Percentiles rank a stretch among this genome's conserved stretches.
phyloP scores from a whole-genome alignment of 768 basidiomycete species.

The Pleurotus tuoliensis region DNA sequence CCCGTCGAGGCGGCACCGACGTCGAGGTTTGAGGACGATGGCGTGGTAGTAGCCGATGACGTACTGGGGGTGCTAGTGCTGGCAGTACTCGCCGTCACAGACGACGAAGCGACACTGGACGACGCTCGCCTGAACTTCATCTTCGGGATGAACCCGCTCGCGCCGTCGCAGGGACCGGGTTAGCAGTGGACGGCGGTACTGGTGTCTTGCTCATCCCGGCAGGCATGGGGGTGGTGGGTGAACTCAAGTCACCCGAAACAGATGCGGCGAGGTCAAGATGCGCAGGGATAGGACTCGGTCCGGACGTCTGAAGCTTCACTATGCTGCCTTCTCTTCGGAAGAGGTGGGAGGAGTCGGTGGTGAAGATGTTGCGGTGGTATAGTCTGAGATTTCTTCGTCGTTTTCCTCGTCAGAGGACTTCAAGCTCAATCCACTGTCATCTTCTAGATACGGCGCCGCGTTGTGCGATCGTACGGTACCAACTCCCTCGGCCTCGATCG shows the following conservation, averaged over 20 bases:
- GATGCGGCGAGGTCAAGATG: slow-evolving; percentile 1
- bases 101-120: neutral
- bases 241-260: neutral
- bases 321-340: neutral
- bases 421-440: slow-evolving; percentile 72
- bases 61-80: neutral
- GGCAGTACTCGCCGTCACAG: neutral
- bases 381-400: slow-evolving; percentile 25
- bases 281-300: too few relatives aligned
- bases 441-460: slow-evolving; percentile 53
- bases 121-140: slow-evolving; percentile 6
- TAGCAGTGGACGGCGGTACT: too few relatives aligned
- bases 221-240: slow-evolving; percentile 3
- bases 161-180: neutral
- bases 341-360: neutral
- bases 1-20: neutral
- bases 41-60: neutral
- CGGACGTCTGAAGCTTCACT: neutral
- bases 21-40: neutral
- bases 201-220: too few relatives aligned
- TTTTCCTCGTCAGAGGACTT: slow-evolving; percentile 30
- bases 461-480: slow-evolving; percentile 67
- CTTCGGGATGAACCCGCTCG: slow-evolving; percentile 5
- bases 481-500: too few relatives aligned
- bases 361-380: slow-evolving; percentile 16